Evolutionary conservation across 805 yeast species (phyloP), one percentile per base, ranked within the genome.

Genomic region (Grigorovia yakushimaensis): DNA sequence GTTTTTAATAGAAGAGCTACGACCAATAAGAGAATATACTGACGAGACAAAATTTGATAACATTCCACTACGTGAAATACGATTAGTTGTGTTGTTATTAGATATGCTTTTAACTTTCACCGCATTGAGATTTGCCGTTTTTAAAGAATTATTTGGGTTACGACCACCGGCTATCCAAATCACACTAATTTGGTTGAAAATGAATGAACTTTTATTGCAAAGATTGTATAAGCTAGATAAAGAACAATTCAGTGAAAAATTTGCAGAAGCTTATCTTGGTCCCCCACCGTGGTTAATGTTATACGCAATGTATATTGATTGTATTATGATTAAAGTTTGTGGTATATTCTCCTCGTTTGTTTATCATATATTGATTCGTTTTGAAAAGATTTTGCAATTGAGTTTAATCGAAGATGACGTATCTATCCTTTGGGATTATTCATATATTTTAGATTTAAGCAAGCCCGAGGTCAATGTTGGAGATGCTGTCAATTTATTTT

Each of bases 221-320:
- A 51, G 11, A 47, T 51, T 3, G 33, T 52, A 43, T 38, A 45
- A 47, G 17, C 20, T 53, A 11, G 67, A 62, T 45, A 47, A 50
- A 43, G 33, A 44, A 41, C 33, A 47, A 8, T 53, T 48, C 41
- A 53, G 60, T 5, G 51, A 57, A 9, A 35, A 46, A 2, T 15
- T 54, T 2, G 27, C 42, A 8, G 41, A 44, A 1, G 46, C 42
- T 10, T 36, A 39, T 13, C 41, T 39, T 3, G 27, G 30, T n/a
- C 18, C 58, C 9, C 47, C 65, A 1, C 67, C 67, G 13, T 35
- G 27, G 13, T 30, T 42, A 17, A 33, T 24, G 23, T 17, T 30
- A 10, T 46, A 42, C 17, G 15, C 37, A 3, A 33, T 33, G 37
- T 33, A 33, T 33, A n/a, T 33, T 3, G 37, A 33, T 33, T 13